phyloP scores from a whole-genome alignment of 2,329 filamentous ascomycete species.

The Bipolaris oryzae region DNA sequence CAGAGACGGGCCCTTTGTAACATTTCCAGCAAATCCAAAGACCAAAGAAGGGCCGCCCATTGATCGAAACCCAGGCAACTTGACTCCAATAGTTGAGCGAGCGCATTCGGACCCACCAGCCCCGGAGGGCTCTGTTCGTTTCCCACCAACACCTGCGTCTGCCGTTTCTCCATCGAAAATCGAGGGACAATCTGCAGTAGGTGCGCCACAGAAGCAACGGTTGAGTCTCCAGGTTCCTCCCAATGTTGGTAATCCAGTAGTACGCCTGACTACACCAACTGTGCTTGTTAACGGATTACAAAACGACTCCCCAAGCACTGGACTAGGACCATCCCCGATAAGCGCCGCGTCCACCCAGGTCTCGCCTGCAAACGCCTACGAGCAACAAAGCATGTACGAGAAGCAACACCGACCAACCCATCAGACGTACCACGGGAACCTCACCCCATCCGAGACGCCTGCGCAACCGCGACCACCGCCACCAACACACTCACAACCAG shows the following conservation, averaged over 20 bases:
- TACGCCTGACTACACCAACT: conserved; percentile 66
- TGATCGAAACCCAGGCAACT: conserved; percentile 50
- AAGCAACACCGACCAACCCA: conserved; percentile 29
- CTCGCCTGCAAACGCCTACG: conserved; percentile 28
- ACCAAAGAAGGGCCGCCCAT: conserved; percentile 56
- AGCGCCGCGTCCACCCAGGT: conserved; percentile 27
- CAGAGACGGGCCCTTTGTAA: conserved; percentile 70
- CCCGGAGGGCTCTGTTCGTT: conserved; percentile 45
- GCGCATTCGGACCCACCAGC: conserved; percentile 49
- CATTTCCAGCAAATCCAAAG: conserved; percentile 67
- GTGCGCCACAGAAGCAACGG: conserved; percentile 52
- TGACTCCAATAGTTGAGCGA: conserved; percentile 54
- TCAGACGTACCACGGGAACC: conserved; percentile 29
- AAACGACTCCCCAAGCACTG: conserved; percentile 32
- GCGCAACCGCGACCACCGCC: conserved; percentile 28
- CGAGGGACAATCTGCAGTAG: conserved; percentile 30
- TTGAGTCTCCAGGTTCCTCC: conserved; percentile 69
- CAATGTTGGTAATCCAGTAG: conserved; percentile 61
- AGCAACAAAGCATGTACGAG: conserved; percentile 20
- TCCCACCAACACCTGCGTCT: conserved; percentile 49
- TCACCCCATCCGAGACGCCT: conserved; percentile 41
- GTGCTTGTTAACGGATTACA: conserved; percentile 60
- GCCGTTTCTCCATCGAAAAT: conserved; percentile 40
- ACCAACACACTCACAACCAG: conserved; percentile 14
- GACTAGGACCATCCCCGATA: conserved; percentile 32